These are phyloP conservation scores for Speleostelium caveatum DNA, from an alignment of 78 protist genomes.

Conservation along the genomic window DNA sequence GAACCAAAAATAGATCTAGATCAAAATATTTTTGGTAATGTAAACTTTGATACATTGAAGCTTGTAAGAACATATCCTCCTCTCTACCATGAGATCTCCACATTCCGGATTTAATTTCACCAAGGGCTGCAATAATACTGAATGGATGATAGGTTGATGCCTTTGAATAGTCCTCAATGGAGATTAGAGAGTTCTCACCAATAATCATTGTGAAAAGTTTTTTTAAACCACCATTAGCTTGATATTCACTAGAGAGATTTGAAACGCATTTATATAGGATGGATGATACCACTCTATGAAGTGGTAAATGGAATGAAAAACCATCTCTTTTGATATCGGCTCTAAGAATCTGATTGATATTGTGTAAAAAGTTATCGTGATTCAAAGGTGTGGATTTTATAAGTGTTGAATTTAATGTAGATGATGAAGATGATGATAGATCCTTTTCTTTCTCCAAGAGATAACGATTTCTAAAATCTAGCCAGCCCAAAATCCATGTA, in stretches of 20 bases:
- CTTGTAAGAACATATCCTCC: constrained; percentile 54
- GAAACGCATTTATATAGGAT: background rate
- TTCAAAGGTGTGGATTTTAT: background rate
- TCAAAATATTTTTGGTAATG: constrained; percentile 58
- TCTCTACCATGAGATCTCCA: constrained; percentile 64
- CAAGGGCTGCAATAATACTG: constrained; percentile 19
- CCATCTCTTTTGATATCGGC: constrained; percentile 36
- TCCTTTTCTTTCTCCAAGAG: constrained; percentile 12
- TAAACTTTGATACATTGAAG: constrained; percentile 42
- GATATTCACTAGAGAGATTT: constrained; percentile 1
- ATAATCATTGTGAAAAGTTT: constrained; percentile 20
- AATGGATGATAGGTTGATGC: constrained; percentile 58
- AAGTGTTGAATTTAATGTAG: too few species aligned
- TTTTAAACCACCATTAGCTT: constrained; percentile 16
- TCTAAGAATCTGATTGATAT: constrained; percentile 11
- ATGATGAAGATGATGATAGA: background rate
- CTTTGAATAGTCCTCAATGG: constrained; percentile 32
- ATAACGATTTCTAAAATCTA: constrained; percentile 12
- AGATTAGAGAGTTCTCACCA: constrained; percentile 11
- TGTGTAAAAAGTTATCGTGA: background rate
- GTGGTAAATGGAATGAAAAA: constrained; percentile 52
- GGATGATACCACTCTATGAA: constrained; percentile 42
- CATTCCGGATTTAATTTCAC: constrained; percentile 70
- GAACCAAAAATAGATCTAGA: constrained; percentile 41
- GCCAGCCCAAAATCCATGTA: constrained; percentile 72